phyloP scores from a whole-genome alignment of 169 alveolate genomes.

The Cryptosporidium tyzzeri region DNA sequence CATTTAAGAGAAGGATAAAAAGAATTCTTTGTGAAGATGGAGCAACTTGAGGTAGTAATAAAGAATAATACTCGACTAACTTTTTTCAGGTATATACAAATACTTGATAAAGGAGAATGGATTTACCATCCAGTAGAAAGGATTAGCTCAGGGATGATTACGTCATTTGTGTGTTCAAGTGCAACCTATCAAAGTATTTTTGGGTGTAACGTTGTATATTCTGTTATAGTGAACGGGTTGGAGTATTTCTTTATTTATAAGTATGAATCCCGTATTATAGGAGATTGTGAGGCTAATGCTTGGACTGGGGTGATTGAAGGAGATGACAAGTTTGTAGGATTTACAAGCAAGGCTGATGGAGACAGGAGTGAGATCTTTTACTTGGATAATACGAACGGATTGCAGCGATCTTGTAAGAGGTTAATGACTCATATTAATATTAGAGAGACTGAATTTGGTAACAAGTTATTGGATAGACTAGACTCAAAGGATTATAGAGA shows the following conservation, averaged over 20 bases:
- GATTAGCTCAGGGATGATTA: conserved; percentile 40
- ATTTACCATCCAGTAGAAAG: conserved; percentile 63
- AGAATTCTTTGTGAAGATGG: conserved; percentile 13
- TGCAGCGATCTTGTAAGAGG: conserved; percentile 37
- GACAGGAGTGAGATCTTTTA: conserved; percentile 17
- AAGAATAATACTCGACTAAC: conserved; percentile 65
- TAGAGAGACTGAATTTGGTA: conserved; percentile 60
- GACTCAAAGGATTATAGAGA: not conserved
- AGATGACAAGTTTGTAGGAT: conserved; percentile 8
- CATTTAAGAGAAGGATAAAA: not conserved
- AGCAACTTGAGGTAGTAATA: conserved; percentile 51
- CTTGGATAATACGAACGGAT: conserved; percentile 43
- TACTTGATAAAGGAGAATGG: conserved; percentile 68
- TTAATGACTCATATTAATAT: conserved; percentile 50
- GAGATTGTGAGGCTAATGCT: conserved; percentile 49
- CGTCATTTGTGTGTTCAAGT: conserved; percentile 57
- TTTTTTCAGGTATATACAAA: conserved; percentile 47
- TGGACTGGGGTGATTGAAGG: conserved; percentile 28
- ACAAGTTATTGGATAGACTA: conserved; percentile 2
- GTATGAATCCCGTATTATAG: conserved; percentile 45
- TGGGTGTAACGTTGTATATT: conserved; percentile 36
- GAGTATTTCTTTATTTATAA: conserved; percentile 50
- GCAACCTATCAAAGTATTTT: conserved; percentile 31
- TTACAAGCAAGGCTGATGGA: not conserved
- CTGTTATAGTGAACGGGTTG: conserved; percentile 38